phyloP scores from a whole-genome alignment of 345 rosid genomes.

The Nephelium lappaceum region DNA sequence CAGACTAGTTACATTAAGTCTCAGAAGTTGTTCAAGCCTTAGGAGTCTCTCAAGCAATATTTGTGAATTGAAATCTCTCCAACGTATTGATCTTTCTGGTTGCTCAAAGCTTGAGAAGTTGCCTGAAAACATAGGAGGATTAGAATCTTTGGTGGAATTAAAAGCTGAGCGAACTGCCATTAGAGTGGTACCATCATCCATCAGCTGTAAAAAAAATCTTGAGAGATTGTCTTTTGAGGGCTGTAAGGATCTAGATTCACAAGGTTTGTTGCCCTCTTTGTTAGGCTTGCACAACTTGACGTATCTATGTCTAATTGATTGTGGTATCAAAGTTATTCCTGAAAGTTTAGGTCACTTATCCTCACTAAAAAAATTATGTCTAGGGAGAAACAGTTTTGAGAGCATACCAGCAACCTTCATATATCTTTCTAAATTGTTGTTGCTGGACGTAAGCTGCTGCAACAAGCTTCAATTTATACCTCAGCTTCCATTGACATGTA shows the following conservation, averaged over 20 bases:
- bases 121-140: background rate
- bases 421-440: too few species aligned
- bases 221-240: background rate
- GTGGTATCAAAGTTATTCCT: background rate
- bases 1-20: background rate
- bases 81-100: background rate
- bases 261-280: background rate
- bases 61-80: background rate
- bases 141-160: background rate
- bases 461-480: conserved; percentile 36
- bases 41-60: background rate
- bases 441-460: too few species aligned
- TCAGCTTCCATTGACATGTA: conserved; percentile 29
- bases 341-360: background rate
- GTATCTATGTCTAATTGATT: background rate
- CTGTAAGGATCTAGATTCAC: background rate
- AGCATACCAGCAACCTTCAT: too few species aligned
- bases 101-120: conserved; percentile 21
- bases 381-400: too few species aligned
- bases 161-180: background rate
- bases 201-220: background rate
- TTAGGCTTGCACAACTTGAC: background rate
- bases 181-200: background rate
- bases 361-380: background rate
- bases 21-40: background rate